These are phyloP conservation scores for Acer negundo DNA, from an alignment of 345 rosid genomes.

Conservation along the genomic window DNA sequence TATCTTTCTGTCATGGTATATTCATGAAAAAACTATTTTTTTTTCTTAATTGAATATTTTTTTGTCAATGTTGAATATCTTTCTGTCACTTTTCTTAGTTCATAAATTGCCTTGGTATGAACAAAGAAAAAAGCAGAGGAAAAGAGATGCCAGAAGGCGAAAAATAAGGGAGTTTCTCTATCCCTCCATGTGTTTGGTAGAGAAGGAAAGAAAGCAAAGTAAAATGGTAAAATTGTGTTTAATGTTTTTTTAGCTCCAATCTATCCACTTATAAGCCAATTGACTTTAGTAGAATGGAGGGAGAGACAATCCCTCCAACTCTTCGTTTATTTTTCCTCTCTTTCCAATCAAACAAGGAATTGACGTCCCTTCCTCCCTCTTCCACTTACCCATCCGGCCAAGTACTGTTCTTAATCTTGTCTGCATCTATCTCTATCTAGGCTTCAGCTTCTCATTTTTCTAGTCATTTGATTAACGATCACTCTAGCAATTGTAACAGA, in stretches of 20 bases:
- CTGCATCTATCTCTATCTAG: background rate
- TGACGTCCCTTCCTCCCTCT: background rate
- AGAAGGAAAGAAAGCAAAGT: background rate
- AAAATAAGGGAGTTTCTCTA: background rate
- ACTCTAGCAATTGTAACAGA: background rate
- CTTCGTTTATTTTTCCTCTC: background rate
- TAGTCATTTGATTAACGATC: background rate
- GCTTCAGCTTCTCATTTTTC: background rate
- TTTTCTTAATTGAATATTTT: too few species aligned
- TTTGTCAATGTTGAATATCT: too few species aligned
- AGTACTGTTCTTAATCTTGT: background rate
- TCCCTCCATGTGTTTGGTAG: background rate
- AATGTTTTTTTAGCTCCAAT: background rate
- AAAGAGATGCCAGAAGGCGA: background rate
- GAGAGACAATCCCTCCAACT: background rate
- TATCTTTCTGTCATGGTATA: too few species aligned
- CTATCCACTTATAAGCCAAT: background rate
- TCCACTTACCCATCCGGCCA: constrained; percentile 5
- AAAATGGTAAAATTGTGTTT: background rate
- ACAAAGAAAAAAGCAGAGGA: background rate
- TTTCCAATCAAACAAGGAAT: background rate
- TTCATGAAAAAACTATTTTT: too few species aligned
- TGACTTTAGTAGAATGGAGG: background rate
- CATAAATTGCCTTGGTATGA: background rate
- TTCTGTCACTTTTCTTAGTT: too few species aligned